phyloP scores from a whole-genome alignment of 495 filamentous ascomycete species.

The Aspergillus bridgeri region DNA sequence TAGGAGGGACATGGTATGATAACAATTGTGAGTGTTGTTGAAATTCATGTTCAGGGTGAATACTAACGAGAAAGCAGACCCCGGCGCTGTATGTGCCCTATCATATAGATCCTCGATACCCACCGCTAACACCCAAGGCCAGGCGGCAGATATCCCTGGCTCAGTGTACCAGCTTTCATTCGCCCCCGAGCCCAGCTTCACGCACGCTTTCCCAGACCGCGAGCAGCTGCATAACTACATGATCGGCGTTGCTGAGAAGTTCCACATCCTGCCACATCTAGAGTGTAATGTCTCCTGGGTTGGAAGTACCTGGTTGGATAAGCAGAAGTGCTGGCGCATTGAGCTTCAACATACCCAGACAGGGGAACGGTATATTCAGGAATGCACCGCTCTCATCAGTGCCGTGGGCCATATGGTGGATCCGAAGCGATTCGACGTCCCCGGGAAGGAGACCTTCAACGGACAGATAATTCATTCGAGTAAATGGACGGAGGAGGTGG shows the following conservation, averaged over 20 bases:
- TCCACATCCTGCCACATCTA: not conserved
- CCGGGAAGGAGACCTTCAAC: conserved; percentile 43
- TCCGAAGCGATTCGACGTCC: conserved; percentile 43
- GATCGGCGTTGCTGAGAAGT: not conserved
- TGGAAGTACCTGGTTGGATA: not conserved
- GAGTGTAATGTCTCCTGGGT: not conserved
- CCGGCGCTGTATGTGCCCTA: not conserved
- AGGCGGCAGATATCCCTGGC: conserved; percentile 27
- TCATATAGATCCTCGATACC: too few relatives aligned
- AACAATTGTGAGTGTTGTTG: not conserved
- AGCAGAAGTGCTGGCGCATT: not conserved
- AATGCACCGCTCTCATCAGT: not conserved
- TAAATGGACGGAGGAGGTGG: conserved; percentile 51
- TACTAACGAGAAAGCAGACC: not conserved
- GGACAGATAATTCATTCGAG: conserved; percentile 56
- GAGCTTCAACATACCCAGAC: not conserved
- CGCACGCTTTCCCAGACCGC: conserved; percentile 18
- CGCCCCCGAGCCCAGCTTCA: conserved; percentile 25
- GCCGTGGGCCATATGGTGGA: not conserved
- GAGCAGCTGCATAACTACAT: not conserved
- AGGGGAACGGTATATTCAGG: not conserved
- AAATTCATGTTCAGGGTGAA: not conserved
- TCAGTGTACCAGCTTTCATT: conserved; percentile 28
- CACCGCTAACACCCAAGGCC: too few relatives aligned
- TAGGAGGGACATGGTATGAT: conserved; percentile 28